These are phyloP conservation scores for Penicillium sp. DNA, from an alignment of 2,329 filamentous ascomycete genomes.

Conservation along the genomic window DNA sequence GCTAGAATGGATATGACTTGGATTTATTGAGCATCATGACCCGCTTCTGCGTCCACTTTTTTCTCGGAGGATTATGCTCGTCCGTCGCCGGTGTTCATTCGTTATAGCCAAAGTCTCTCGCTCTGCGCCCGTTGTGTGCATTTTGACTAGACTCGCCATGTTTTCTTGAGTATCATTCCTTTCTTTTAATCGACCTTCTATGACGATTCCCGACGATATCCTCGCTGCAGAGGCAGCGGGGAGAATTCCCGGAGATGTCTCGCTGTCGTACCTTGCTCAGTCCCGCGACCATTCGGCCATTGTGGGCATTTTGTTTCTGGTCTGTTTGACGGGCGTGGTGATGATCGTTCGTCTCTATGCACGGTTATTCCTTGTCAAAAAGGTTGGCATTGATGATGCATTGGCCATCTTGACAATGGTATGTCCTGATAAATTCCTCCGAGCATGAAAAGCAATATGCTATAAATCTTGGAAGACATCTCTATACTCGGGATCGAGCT, in stretches of 20 bases:
- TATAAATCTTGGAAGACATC: too few relatives aligned
- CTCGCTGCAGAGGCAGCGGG: conserved; percentile 27
- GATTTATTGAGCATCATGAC: conserved; percentile 5
- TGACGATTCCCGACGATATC: conserved; percentile 29
- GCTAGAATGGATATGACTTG: neutral
- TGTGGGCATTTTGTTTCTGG: conserved; percentile 30
- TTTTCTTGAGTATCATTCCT: conserved; percentile 6
- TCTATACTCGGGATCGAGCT: neutral
- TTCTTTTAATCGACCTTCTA: conserved; percentile 8
- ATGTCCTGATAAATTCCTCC: conserved; percentile 10
- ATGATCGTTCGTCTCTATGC: conserved; percentile 48
- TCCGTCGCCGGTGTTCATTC: conserved; percentile 1
- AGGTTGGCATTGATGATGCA: conserved; percentile 49
- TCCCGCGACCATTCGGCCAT: conserved; percentile 28
- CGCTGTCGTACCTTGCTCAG: conserved; percentile 28
- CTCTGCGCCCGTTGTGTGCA: neutral
- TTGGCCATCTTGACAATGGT: conserved; percentile 50
- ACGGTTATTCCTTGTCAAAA: conserved; percentile 45
- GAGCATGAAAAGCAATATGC: neutral
- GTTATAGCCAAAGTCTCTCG: conserved; percentile 1
- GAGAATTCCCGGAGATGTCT: conserved; percentile 25
- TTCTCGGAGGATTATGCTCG: neutral
- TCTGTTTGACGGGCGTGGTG: conserved; percentile 30
- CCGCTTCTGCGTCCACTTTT: conserved; percentile 14
- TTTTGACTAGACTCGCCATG: conserved; percentile 1